Evolutionary conservation across 495 filamentous ascomycete genomes (phyloP).

Genomic region (Bathelium albidoporum): DNA sequence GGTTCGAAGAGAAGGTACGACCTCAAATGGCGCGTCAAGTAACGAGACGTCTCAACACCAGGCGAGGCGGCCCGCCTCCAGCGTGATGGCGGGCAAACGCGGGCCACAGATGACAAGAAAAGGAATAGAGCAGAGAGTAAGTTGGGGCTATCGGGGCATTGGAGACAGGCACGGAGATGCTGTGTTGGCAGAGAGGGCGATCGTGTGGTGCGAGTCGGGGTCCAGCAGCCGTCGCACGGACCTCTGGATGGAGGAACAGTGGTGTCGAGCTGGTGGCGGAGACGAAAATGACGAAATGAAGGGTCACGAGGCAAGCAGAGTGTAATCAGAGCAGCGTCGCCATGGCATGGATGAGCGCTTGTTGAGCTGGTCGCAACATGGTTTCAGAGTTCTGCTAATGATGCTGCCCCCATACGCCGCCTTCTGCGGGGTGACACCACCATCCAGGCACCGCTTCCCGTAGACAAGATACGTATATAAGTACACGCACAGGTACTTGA

Average conservation of each 20-base stretch:
- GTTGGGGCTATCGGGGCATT: neutral
- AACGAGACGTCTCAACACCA: neutral
- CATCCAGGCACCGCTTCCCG: too few relatives aligned
- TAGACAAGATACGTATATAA: too few relatives aligned
- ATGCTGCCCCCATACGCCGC: neutral
- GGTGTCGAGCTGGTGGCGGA: neutral
- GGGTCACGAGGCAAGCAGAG: neutral
- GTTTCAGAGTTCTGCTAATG: neutral
- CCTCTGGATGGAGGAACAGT: neutral
- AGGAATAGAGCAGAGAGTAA: neutral
- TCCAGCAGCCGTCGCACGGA: constrained; percentile 1
- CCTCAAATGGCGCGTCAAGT: neutral
- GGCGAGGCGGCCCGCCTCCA: neutral
- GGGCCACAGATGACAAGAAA: neutral
- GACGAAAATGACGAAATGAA: neutral
- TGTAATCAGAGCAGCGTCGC: neutral
- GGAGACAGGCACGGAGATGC: neutral
- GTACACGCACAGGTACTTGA: neutral
- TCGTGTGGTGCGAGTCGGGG: neutral
- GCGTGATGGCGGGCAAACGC: neutral
- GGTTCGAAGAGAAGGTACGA: constrained; percentile 1
- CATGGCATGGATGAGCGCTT: neutral
- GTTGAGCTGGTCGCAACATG: neutral
- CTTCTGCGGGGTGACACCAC: constrained; percentile 3
- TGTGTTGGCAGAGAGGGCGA: neutral